Evolutionary conservation across 176 grass and related monocot species (phyloP), one percentile per base, ranked within the genome.

Genomic region (Oryza glaberrima): DNA sequence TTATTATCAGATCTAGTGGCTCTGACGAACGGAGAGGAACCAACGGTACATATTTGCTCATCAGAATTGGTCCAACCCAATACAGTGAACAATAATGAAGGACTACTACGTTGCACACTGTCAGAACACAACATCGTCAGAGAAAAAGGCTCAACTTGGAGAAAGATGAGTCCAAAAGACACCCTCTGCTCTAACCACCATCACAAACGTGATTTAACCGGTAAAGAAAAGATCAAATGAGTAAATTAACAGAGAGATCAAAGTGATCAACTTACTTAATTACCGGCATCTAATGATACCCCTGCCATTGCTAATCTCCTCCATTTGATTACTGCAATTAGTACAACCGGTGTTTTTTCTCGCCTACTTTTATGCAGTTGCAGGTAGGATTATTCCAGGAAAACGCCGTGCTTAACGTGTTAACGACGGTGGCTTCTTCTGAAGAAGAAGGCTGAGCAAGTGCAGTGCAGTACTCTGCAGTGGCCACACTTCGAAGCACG

Each of bases 271-370:
- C 14, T n/a, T 58, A 52, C 19, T 54, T 32, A 32, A 32, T 32
- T 77, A 83, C 73, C 26, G 86, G 73, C 80, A 83, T 88, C 86
- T 10, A 63, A 68, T 77, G 70, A 86, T 73, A 20, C 65, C n/a
- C n/a, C 26, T 47, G 30, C 35, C 78, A 35, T 5, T 58, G 54
- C 5, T 52, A 58, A 58, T 58, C 8, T 58, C 19, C 17, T 58
- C 54, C 19, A n/a, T 58, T 58, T 58, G 54, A 58, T 58, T 58
- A 8, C 19, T 58, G 51, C 1, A 0, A 58, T 20, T 9, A 58
- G 19, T 58, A 58, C 54, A 58, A n/a, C 1, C 20, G 17, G 54
- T 58, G 17, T 58, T 58, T n/a, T 58, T 9, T 58, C 51, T 5
- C 16, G 4, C 5, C 16, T 11, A 17, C 49, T 52, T 52, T 52